These are phyloP conservation scores for Glomus cerebriforme DNA, from an alignment of 192 early-diverging fungal species.

Conservation along the genomic window DNA sequence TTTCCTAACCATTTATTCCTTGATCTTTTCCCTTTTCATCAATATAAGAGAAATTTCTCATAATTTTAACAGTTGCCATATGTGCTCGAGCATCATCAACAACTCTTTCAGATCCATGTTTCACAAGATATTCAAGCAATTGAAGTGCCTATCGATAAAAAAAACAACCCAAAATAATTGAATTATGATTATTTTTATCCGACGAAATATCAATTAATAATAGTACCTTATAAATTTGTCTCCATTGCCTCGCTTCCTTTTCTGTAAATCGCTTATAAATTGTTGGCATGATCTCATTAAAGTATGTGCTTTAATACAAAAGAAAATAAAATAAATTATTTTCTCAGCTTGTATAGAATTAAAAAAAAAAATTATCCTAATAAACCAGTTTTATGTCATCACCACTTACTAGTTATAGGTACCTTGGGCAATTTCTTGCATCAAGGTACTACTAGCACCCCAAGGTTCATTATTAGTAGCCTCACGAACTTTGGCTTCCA, in stretches of 20 bases:
- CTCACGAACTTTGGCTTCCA: slow-evolving; percentile 89
- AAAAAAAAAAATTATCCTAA: not conserved
- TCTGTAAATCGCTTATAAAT: slow-evolving; percentile 89
- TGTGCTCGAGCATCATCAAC: slow-evolving; percentile 85
- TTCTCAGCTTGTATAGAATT: not conserved
- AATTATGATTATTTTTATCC: not conserved
- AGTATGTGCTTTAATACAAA: slow-evolving; percentile 68
- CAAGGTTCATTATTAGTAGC: slow-evolving; percentile 93
- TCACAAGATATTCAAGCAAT: slow-evolving; percentile 91
- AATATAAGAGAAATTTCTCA: slow-evolving; percentile 85
- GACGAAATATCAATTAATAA: slow-evolving; percentile 8
- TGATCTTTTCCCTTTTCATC: slow-evolving; percentile 97
- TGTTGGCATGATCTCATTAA: slow-evolving; percentile 95
- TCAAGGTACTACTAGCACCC: slow-evolving; percentile 92
- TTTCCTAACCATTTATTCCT: slow-evolving; percentile 87
- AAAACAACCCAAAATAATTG: not conserved
- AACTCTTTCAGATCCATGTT: slow-evolving; percentile 92
- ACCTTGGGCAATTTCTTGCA: slow-evolving; percentile 92
- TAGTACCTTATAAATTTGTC: slow-evolving; percentile 93
- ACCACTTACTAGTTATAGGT: slow-evolving; percentile 75
- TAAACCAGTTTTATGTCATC: not conserved
- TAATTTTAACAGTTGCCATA: slow-evolving; percentile 85
- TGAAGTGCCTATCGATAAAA: slow-evolving; percentile 69
- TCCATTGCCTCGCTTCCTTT: slow-evolving; percentile 81
- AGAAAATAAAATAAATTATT: not conserved